Evolutionary conservation across 202 grass and related monocot genomes (phyloP).

Genomic region (Eragrostis tef): DNA sequence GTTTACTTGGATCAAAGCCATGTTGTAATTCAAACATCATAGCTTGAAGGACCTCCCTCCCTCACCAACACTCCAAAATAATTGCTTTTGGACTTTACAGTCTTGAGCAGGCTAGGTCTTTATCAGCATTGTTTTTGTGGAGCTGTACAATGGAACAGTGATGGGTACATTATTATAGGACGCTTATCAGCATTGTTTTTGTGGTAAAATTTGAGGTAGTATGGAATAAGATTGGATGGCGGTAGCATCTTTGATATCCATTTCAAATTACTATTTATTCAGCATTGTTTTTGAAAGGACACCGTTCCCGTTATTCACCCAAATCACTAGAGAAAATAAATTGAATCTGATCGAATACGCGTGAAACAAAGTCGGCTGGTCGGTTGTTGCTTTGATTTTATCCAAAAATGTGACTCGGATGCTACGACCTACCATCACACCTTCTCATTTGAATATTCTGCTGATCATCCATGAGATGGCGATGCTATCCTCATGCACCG

Average conservation of each 20-base stretch:
- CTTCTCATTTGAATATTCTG: background rate
- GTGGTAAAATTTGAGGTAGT: background rate
- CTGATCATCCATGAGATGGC: constrained; percentile 19
- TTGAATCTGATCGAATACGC: background rate
- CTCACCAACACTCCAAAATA: background rate
- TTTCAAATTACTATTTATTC: too few species aligned
- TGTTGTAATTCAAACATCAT: background rate
- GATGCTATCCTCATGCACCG: constrained; percentile 27
- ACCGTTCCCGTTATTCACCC: background rate
- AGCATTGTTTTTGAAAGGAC: too few species aligned
- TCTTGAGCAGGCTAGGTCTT: background rate
- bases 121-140: background rate
- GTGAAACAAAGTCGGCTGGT: background rate
- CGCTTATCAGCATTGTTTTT: background rate
- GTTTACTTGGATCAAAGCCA: constrained; percentile 21
- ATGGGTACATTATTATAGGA: too few species aligned
- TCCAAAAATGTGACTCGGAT: constrained; percentile 26
- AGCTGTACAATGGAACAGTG: too few species aligned
- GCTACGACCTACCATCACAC: background rate
- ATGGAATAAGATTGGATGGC: too few species aligned
- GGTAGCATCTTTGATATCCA: too few species aligned
- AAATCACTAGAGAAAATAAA: background rate
- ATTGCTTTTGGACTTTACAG: background rate
- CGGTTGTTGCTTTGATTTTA: constrained; percentile 24
- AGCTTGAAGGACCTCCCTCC: background rate